phyloP scores from a whole-genome alignment of 2,329 filamentous ascomycete genomes.

The Diplodia sapinea region DNA sequence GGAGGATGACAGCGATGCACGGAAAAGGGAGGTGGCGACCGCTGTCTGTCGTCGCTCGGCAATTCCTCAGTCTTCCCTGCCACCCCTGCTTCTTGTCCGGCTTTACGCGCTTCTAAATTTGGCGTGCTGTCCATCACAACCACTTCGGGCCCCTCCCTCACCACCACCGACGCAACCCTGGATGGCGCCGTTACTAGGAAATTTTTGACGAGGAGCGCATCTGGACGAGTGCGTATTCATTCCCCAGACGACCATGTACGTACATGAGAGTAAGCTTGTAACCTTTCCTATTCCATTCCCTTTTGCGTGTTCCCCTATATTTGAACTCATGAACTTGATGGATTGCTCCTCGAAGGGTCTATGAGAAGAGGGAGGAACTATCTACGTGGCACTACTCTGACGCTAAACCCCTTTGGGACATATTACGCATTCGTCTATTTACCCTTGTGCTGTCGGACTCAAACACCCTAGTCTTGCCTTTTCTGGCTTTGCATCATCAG shows the following conservation, averaged over 20 bases:
- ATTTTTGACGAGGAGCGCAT: constrained; percentile 1
- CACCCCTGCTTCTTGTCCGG: not conserved
- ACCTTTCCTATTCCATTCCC: not conserved
- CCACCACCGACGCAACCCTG: not conserved
- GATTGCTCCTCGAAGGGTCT: too few relatives aligned
- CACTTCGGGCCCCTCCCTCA: constrained; percentile 4
- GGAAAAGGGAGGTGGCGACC: constrained; percentile 21
- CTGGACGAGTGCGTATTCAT: not conserved
- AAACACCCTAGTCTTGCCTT: not conserved
- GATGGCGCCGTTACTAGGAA: not conserved
- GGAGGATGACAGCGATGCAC: not conserved
- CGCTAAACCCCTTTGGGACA: too few relatives aligned
- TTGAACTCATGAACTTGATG: too few relatives aligned
- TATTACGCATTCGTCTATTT: too few relatives aligned
- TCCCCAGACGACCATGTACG: not conserved
- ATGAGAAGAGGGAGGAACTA: too few relatives aligned
- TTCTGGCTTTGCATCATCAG: not conserved
- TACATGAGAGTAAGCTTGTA: not conserved
- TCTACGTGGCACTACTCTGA: too few relatives aligned
- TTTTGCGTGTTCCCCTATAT: not conserved
- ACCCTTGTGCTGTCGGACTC: too few relatives aligned
- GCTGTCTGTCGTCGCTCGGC: not conserved
- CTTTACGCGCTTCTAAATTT: constrained; percentile 18
- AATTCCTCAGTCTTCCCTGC: not conserved
- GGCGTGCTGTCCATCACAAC: constrained; percentile 13